Percentiles rank a stretch among this genome's conserved stretches.
Evolutionary conservation across 352 stramenopile genomes (phyloP).

Genomic region (Blastocystis sp.): DNA sequence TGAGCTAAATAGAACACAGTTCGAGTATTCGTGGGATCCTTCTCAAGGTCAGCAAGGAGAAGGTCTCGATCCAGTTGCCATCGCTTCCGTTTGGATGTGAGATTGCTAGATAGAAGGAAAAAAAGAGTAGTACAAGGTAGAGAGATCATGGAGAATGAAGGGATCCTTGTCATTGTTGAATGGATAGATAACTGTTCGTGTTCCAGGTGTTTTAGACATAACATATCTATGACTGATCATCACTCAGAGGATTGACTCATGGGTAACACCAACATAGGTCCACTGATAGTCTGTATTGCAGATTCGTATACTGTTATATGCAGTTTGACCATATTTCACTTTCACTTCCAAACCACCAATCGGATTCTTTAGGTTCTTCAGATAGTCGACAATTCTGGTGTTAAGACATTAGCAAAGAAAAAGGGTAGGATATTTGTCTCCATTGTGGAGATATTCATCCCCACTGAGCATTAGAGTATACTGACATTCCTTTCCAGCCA

Average conservation of each 20-base stretch:
- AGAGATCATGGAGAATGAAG: conserved; percentile 58
- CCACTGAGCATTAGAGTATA: conserved; percentile 59
- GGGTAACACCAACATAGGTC: conserved; percentile 56
- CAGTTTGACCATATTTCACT: conserved; percentile 43
- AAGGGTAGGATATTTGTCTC: conserved; percentile 33
- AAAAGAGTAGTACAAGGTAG: background rate
- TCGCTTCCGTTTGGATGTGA: background rate
- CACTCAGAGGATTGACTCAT: background rate
- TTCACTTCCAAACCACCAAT: conserved; percentile 12
- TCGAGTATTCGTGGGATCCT: conserved; percentile 34
- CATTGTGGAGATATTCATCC: conserved; percentile 54
- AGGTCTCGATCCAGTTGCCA: conserved; percentile 25
- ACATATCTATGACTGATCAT: background rate
- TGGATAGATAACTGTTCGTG: background rate
- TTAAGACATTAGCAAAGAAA: background rate
- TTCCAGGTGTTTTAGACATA: conserved; percentile 26
- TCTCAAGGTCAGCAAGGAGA: background rate
- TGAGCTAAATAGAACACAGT: conserved; percentile 44
- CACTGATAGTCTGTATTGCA: conserved; percentile 44
- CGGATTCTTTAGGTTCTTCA: background rate
- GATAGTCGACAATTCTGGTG: background rate
- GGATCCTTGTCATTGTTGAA: background rate
- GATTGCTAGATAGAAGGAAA: background rate
- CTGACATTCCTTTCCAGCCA: conserved; percentile 51
- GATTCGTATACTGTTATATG: conserved; percentile 51